Base-by-base conservation (phyloP, 495 filamentous ascomycete species). In the Sabuloglossum arenarium region DNA sequence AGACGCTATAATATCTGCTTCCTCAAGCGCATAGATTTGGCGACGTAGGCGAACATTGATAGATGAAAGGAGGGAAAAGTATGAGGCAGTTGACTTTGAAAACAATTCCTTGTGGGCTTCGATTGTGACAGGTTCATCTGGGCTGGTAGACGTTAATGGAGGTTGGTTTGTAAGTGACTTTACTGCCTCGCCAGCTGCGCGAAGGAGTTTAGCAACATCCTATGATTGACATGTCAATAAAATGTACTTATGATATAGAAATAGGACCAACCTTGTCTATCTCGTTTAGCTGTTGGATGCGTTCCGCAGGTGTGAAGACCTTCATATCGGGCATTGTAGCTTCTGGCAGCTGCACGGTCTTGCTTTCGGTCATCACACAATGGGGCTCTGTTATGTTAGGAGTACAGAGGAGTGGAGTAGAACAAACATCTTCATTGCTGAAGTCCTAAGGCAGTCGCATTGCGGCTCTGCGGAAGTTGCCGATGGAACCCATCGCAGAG, bases 1-100 rank as follows among this genome's bases (percentile, higher is more conserved):
- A 63, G 5, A 76, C 72, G 73, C 68, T 64, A 88, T 74, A 55
- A 90, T 82, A 23, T 76, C 75, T 0, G 81, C 82, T 66, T 91
- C 85, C 61, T 89, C 84, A 27, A 94, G 66, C 0, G 82, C 85
- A 60, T 80, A 81, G 58, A 88, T 81, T 61, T 94, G 85, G n/a
- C 84, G 76, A 49, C 78, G 78, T 19, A 93, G 73, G 6, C 77
- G 71, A 11, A 85, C 79, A 64, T 85, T 80, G 47, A 87, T 74
- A 6, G 76, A 75, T 39, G 82, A 82, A 0, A 89, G 69, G 0
- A 79, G 77, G n/a, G 69, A 68, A 60, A 93, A 80, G 68, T 86
- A 82, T 25, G 77, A 67, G 16, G 81, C 73, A 42, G 81, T 79
- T 5, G 77, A 68, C 53, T 71, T 61, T 60, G 75, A 71, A 67